Base-by-base conservation (phyloP, 1,284 basidiomycete genomes). In the Ganoderma multipileum region DNA sequence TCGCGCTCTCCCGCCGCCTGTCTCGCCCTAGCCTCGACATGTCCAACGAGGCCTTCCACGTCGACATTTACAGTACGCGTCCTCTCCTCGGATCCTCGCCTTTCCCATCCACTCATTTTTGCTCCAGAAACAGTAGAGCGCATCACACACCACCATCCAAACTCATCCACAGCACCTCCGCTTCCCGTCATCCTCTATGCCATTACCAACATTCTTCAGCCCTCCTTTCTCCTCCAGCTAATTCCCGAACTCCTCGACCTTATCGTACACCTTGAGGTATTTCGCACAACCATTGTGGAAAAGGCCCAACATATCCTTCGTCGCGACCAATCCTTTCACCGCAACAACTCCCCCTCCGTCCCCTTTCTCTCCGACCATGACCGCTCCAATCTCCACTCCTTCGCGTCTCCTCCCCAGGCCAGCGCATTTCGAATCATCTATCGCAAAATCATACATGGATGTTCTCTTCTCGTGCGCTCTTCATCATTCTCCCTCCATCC, bases 191-290 rank as follows among this genome's bases (percentile, higher is more conserved):
- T 73, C 12, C 47, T 66, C 30, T 73, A 74, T 41, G 69, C 72
- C 20, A 68, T 70, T 18, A 69, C 63, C n/a, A 69, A 67, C 60
- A 73, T 74, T 14, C 64, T 73, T 47, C 20, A 68, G 26, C 73
- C 73, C 6, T 52, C 62, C 12, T 61, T 70, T 55, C 18, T 72
- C 14, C 55, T 66, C 33, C 28, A 54, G 5, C 63, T 67, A 14
- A 65, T 71, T 6, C 72, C 72, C 3, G 42, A 65, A n/a, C 67
- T 75, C 26, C 72, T 73, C 62, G 26, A 18, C 6, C 68, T 73
- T 14, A 41, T 73, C 47, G 69, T 55, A 14, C 68, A 72, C 60
- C 63, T 71, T 55, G 69, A 73, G 44, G n/a, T 65, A 26, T 23
- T 69, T 47, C 73, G 73, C 39, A 36, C 52, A 5, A 16, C 55